Evolutionary conservation across 345 rosid genomes (phyloP), one percentile per base, ranked within the genome.

Genomic region (Populus alba): DNA sequence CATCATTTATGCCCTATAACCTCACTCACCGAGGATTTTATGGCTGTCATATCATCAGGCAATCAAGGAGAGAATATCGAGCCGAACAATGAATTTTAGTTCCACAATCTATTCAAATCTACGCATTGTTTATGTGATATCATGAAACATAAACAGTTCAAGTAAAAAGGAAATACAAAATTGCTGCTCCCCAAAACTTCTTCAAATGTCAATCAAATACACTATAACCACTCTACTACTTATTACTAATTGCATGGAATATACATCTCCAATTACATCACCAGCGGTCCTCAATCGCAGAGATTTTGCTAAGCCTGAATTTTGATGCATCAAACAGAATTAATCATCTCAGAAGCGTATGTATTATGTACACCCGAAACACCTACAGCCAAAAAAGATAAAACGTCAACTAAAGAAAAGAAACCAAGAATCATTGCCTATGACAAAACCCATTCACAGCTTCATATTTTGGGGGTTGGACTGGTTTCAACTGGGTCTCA

Each of bases 301-400:
- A 27, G 41, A 20, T 74, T 74, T 74, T 74, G 77, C 57, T 9
- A 59, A 17, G 65, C 66, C 43, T 43, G 17, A 16, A 13, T 41
- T 66, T 67, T 22, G 35, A 63, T 43, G 47, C 77, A 45, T 31
- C 16, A 5, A 29, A 39, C 45, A 2, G 18, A 75, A 66, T 38
- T 71, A 31, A 31, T n/a, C 35, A 67, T 49, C 57, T 35, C 51
- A 22, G 57, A 65, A 9, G 47, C 70, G 4, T n/a, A 57, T 22
- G 71, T 47, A 49, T 75, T 51, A 66, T 67, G 71, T 35, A 75
- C 66, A 75, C 23, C 72, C 13, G 37, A 45, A 33, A 4, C 22
- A 47, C 78, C 78, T 67, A 43, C 35, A 67, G 53, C 66, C 31
- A 5, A 4, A 33, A 75, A 75, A 1, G 1, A 9, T 33, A 75